Percentiles rank a stretch among this genome's conserved stretches.
Evolutionary conservation across 2,329 filamentous ascomycete species (phyloP).

Genomic region (Fusarium longipes): DNA sequence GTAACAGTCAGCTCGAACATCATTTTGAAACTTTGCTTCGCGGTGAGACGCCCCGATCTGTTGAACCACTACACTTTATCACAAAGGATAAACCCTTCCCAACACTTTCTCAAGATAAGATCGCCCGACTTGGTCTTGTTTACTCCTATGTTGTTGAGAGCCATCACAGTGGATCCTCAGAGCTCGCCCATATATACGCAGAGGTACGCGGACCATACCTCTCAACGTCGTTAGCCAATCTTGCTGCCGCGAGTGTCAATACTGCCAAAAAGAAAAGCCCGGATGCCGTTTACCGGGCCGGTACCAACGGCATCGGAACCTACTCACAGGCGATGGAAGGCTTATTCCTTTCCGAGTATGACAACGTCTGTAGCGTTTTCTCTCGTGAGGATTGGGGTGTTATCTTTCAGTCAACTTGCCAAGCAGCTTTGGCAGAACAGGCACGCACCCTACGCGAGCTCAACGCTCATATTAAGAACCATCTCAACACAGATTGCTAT

Average conservation of each 20-base stretch:
- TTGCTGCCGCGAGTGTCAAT: constrained; percentile 87
- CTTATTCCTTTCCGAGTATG: constrained; percentile 88
- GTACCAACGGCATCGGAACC: constrained; percentile 89
- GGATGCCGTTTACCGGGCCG: constrained; percentile 86
- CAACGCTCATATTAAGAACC: constrained; percentile 87
- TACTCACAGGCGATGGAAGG: constrained; percentile 90
- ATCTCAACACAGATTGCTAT: constrained; percentile 91
- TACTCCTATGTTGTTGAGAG: constrained; percentile 79
- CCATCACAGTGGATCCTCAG: constrained; percentile 63
- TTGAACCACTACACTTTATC: constrained; percentile 92
- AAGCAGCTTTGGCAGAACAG: constrained; percentile 81
- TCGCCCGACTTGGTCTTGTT: constrained; percentile 81
- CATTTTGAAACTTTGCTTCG: constrained; percentile 82
- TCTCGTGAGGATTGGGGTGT: constrained; percentile 84
- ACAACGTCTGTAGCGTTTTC: constrained; percentile 90
- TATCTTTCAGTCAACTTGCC: constrained; percentile 82
- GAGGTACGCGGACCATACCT: constrained; percentile 90
- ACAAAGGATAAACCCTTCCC: constrained; percentile 92
- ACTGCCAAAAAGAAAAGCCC: constrained; percentile 83
- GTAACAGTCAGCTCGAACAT: constrained; percentile 84
- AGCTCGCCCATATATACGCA: constrained; percentile 83
- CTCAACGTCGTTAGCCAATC: constrained; percentile 81
- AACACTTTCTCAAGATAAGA: constrained; percentile 78
- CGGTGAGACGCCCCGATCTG: constrained; percentile 78
- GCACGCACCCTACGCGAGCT: constrained; percentile 87